Evolutionary conservation across 768 basidiomycete genomes (phyloP).

Genomic region (Arthromyces matolae): DNA sequence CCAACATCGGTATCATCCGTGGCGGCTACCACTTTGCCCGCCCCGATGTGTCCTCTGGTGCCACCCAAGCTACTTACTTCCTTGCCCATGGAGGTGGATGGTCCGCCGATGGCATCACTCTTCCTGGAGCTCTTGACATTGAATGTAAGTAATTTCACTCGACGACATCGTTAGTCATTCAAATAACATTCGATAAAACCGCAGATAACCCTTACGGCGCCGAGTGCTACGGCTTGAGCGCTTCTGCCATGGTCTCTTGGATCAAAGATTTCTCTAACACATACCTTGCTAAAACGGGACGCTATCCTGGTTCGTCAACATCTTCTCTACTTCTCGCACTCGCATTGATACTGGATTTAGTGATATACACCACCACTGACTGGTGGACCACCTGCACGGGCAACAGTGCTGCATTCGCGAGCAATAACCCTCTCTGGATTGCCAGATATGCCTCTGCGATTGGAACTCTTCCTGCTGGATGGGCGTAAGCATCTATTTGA

Average conservation of each 20-base stretch:
- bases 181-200: not conserved
- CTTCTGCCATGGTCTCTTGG: conserved; percentile 60
- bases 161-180: not conserved
- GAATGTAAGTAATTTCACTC: conserved; percentile 40
- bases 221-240: conserved; percentile 51
- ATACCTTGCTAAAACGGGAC: conserved; percentile 44
- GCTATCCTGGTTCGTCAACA: conserved; percentile 36
- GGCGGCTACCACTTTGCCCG: conserved; percentile 45
- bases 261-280: conserved; percentile 59
- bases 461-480: conserved; percentile 58
- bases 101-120: conserved; percentile 34
- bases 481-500: conserved; percentile 32
- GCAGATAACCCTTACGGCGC: conserved; percentile 50
- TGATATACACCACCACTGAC: conserved; percentile 60
- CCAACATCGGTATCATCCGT: conserved; percentile 51
- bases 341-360: conserved; percentile 20
- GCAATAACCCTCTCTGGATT: conserved; percentile 58
- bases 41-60: conserved; percentile 50
- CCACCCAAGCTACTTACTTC: conserved; percentile 57
- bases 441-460: conserved; percentile 47
- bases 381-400: conserved; percentile 72
- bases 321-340: not conserved
- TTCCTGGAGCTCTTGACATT: conserved; percentile 62
- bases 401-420: conserved; percentile 46
- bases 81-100: conserved; percentile 46